Base-by-base conservation (phyloP, 169 alveolate species). In the Nephromyces sp. region DNA sequence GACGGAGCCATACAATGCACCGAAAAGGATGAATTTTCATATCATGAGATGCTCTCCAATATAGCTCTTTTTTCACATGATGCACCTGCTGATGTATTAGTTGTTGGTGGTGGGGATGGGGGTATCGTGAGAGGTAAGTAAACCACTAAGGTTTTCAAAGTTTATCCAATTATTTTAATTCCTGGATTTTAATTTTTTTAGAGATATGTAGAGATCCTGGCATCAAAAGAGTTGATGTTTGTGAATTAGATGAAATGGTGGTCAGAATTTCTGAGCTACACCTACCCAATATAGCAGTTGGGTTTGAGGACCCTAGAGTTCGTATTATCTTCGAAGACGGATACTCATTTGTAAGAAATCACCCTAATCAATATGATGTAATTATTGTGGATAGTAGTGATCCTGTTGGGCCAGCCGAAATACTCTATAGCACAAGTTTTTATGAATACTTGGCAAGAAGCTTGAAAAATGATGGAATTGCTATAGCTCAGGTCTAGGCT, bases 71-170 rank as follows among this genome's bases (percentile, higher is more conserved):
- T 81, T 31, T 71, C 81, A 2, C 86, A 83, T 30, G 87, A 87
- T 72, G 80, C 76, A 8, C 90, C 92, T 0, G 76, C 79, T 71
- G 84, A 80, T 43, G 82, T 83, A 6, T 73, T 87, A 28, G 77
- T 87, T 51, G 85, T 87, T n/a, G 92, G 92, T 15, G 92, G 92
- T 22, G 92, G 92, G 22, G 92, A 87, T 73, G 84, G 89, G 8
- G 92, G 92, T 4, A 67, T 83, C 15, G 85, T 84, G 6, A 43
- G 92, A 51, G 71, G 71, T 65, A 32, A 53, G 71, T 27, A 3
- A 15, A 43, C 15, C n/a, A 43, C 71, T 15, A 53, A 52, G 66
- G 15, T 8, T 34, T 6, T 66, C 73, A 6, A 5, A 27, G 75
- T 68, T 65, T 65, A 28, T 25, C 8, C 66, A 24, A 15, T 62